A percentile compares a stretch with the other conserved stretches of the same genome.
Conservation (phyloP, 495 filamentous ascomycete genomes). For the Cetradonia linearis region DNA sequence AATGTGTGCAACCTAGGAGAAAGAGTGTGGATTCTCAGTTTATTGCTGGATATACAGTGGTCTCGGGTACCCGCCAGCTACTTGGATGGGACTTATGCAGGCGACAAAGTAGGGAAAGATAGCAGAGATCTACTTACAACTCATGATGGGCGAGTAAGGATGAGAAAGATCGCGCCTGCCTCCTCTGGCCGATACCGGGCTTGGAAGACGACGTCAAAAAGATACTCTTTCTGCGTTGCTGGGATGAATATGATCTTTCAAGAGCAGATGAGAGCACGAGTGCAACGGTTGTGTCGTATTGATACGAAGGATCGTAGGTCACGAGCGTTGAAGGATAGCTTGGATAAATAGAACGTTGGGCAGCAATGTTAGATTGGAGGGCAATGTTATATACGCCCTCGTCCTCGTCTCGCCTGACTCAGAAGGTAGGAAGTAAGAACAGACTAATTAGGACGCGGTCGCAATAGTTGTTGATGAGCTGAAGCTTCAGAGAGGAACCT, state of each 20-base stretch:
- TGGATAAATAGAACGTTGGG: background rate
- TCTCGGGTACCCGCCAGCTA: background rate
- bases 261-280: background rate
- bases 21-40: background rate
- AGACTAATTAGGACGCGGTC: background rate
- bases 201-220: background rate
- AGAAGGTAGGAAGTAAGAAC: no score
- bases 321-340: background rate
- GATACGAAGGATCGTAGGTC: background rate
- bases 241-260: background rate
- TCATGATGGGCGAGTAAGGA: constrained; percentile 32
- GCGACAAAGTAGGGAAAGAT: constrained; percentile 1
- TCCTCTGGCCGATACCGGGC: constrained; percentile 20
- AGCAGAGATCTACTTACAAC: constrained; percentile 33
- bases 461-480: constrained; percentile 10
- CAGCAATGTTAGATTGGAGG: background rate
- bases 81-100: background rate
- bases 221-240: background rate
- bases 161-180: constrained; percentile 19
- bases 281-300: background rate
- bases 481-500: constrained; percentile 3
- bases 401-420: constrained; percentile 1
- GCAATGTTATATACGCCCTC: background rate
- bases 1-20: constrained; percentile 10
- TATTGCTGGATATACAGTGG: background rate